Evolutionary conservation across 306 rosid species (phyloP), one percentile per base, ranked within the genome.

Genomic region (Senna siamea): DNA sequence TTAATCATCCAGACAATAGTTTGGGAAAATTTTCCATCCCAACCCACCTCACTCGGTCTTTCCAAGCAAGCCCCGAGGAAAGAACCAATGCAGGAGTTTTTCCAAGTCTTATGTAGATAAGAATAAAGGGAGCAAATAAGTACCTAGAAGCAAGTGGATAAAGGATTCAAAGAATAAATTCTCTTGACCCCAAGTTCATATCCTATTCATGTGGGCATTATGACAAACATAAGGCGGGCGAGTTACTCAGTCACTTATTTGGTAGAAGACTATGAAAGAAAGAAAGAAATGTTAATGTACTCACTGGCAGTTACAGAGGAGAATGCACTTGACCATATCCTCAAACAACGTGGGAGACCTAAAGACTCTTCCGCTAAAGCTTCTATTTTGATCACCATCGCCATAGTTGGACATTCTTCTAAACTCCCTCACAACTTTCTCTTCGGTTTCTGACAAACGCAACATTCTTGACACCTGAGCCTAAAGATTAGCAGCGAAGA

Each of bases 311-410:
- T 83, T 83, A 43, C 87, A 86, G 60, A 86, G 90, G 7, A 86
- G 86, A 6, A 86, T 68, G 70, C 90, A 86, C 74, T 86, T 86
- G 28, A 86, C 84, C 90, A 86, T 83, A 44, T 86, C 90, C 82
- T 86, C 90, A 43, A 83, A 86, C 70, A 86, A 68, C 1, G 87
- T 62, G 41, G 90, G 86, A 50, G 87, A 83, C 80, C 87, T 78
- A 64, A 86, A 86, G 11, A 83, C 82, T 62, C 87, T 78, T 44
- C 84, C 90, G 1, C 8, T 12, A 34, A 77, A 77, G 66, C 73
- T 67, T 63, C 41, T 26, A 61, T 46, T 51, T 26, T 28, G 40
- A 55, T 38, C 70, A 17, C 40, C 76, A 9, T 1, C 59, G 1
- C 37, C 69, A 52, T 62, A 11, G 62, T 4, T 7, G 44, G 2